Evolutionary conservation across 2,329 filamentous ascomycete genomes (phyloP).

Genomic region (Cyanodermella asteris): DNA sequence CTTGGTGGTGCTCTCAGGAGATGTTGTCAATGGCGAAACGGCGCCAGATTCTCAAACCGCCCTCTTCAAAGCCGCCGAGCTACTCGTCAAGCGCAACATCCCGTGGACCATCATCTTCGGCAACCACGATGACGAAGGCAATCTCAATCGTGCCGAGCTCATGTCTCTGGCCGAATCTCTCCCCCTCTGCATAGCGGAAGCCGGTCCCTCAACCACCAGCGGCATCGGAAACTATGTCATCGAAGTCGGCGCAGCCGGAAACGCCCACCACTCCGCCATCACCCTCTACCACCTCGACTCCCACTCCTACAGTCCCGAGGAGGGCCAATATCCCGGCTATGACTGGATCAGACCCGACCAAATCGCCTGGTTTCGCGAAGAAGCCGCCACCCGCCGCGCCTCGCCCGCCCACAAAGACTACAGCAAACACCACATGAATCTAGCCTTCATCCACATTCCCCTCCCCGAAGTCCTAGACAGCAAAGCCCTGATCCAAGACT

Average conservation of each 20-base stretch:
- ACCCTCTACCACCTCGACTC: constrained; percentile 92
- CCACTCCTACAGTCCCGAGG: constrained; percentile 77
- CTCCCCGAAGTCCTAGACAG: constrained; percentile 62
- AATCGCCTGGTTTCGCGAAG: constrained; percentile 82
- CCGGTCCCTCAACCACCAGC: constrained; percentile 64
- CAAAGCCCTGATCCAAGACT: constrained; percentile 27
- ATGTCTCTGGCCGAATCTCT: constrained; percentile 75
- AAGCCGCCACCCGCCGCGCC: constrained; percentile 49
- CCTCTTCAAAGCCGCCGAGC: constrained; percentile 76
- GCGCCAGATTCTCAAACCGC: constrained; percentile 79
- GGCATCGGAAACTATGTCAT: constrained; percentile 90
- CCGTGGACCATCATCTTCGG: constrained; percentile 90
- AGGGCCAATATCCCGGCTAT: constrained; percentile 73
- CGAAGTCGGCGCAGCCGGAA: constrained; percentile 64
- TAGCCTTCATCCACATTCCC: constrained; percentile 95
- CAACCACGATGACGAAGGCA: constrained; percentile 88
- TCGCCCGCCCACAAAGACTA: constrained; percentile 50
- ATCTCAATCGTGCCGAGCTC: constrained; percentile 51
- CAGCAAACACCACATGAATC: constrained; percentile 78
- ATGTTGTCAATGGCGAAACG: constrained; percentile 88
- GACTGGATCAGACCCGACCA: constrained; percentile 93
- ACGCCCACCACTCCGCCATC: constrained; percentile 65
- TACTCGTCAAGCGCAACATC: constrained; percentile 69
- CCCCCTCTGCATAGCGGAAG: constrained; percentile 69
- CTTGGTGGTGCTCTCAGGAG: constrained; percentile 73